A percentile compares a stretch with the other conserved stretches of the same genome.
Evolutionary conservation across 2,329 filamentous ascomycete genomes (phyloP).

Genomic region (Calonectria montana): DNA sequence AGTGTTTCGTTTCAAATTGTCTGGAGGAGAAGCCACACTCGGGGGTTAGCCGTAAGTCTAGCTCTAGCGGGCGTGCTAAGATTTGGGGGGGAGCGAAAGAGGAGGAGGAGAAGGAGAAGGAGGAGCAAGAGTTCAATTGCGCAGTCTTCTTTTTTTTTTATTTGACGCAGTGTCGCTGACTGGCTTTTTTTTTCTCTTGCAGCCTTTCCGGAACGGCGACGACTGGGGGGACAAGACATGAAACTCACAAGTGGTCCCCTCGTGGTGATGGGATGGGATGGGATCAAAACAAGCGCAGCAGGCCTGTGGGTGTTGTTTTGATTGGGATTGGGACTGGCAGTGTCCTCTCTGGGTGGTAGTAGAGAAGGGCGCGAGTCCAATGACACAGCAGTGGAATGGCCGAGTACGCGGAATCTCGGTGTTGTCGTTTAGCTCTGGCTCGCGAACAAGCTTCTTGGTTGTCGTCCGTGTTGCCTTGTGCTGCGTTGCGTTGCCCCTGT

Average conservation of each 20-base stretch:
- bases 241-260: not conserved
- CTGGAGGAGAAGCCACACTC: constrained; percentile 14
- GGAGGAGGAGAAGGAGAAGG: not conserved
- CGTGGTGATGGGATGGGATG: not conserved
- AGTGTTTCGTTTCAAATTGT: constrained; percentile 30
- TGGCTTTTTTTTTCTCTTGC: not conserved
- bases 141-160: not conserved
- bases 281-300: not conserved
- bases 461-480: constrained; percentile 5
- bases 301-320: not conserved
- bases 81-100: not conserved
- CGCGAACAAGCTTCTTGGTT: not conserved
- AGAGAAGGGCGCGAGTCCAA: not conserved
- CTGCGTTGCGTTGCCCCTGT: constrained; percentile 34
- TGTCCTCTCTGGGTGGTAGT: not conserved
- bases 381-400: not conserved
- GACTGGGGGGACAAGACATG: not conserved
- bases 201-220: not conserved
- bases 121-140: not conserved
- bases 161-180: not conserved
- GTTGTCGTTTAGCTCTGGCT: not conserved
- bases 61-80: not conserved
- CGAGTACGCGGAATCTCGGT: not conserved
- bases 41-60: constrained; percentile 8
- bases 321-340: too few species aligned